phyloP scores from a whole-genome alignment of 352 stramenopile species.

The Discostella stelligera region DNA sequence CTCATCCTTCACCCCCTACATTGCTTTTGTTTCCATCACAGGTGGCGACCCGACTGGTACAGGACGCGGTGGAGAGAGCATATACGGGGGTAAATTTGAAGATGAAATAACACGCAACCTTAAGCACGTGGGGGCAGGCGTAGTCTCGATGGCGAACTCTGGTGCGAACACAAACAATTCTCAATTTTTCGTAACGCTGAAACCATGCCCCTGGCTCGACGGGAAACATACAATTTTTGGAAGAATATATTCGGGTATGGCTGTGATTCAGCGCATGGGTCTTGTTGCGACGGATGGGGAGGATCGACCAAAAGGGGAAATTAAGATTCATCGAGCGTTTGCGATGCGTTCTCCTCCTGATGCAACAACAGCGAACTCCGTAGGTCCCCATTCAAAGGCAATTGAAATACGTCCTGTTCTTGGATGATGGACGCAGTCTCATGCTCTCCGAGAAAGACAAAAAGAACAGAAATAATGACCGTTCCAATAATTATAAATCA shows the following conservation, averaged over 20 bases:
- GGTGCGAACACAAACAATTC: constrained; percentile 93
- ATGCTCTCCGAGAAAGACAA: neutral
- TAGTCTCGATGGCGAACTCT: constrained; percentile 97
- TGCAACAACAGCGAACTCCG: neutral
- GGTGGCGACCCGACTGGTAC: constrained; percentile 95
- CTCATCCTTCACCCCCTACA: neutral
- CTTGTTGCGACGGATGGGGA: constrained; percentile 75
- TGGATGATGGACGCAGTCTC: neutral
- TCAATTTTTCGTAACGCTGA: constrained; percentile 99
- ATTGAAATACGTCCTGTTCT: neutral
- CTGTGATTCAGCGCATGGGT: constrained; percentile 77
- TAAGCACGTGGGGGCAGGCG: constrained; percentile 89
- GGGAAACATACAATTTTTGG: constrained; percentile 98
- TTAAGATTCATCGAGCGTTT: constrained; percentile 52
- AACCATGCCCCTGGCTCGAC: constrained; percentile 91
- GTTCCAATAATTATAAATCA: neutral
- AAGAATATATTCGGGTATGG: constrained; percentile 83
- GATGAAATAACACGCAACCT: constrained; percentile 96
- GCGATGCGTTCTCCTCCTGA: constrained; percentile 35
- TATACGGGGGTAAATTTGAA: constrained; percentile 93
- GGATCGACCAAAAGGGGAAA: constrained; percentile 63
- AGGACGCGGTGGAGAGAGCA: constrained; percentile 84
- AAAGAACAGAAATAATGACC: neutral
- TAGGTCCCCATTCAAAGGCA: neutral
- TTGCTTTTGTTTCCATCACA: neutral